phyloP scores from a whole-genome alignment of 2,329 filamentous ascomycete genomes.

The Xylariaceae sp. region DNA sequence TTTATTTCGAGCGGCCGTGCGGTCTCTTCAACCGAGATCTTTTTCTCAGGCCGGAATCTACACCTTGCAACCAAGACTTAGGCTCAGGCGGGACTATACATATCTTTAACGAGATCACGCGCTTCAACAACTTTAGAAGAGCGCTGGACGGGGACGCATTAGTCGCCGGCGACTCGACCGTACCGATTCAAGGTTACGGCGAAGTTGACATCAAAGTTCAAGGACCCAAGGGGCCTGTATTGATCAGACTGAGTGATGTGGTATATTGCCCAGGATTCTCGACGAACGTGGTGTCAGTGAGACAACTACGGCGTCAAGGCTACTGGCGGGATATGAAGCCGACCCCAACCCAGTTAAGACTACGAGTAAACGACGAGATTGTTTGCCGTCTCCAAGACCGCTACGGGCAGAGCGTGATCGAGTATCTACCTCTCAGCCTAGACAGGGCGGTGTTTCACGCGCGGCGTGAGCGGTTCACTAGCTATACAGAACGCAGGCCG shows the following conservation, averaged over 20 bases:
- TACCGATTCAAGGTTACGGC: background rate
- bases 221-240: background rate
- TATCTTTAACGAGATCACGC: background rate
- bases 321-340: background rate
- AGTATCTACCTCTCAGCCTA: background rate
- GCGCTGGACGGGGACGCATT: background rate
- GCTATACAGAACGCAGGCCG: background rate
- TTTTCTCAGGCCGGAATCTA: too few relatives aligned
- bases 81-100: background rate
- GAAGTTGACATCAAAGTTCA: background rate
- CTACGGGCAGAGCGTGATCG: background rate
- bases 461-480: background rate
- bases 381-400: background rate
- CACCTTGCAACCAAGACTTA: too few relatives aligned
- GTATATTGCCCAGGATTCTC: background rate
- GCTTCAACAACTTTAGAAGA: background rate
- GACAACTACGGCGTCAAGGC: background rate
- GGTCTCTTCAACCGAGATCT: too few relatives aligned
- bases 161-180: background rate
- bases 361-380: background rate
- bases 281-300: background rate
- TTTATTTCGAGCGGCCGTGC: too few relatives aligned
- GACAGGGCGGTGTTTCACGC: background rate
- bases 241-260: background rate
- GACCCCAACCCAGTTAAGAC: background rate